Evolutionary conservation across 2,329 filamentous ascomycete species (phyloP), one percentile per base, ranked within the genome.

Genomic region (Fusarium illudens): DNA sequence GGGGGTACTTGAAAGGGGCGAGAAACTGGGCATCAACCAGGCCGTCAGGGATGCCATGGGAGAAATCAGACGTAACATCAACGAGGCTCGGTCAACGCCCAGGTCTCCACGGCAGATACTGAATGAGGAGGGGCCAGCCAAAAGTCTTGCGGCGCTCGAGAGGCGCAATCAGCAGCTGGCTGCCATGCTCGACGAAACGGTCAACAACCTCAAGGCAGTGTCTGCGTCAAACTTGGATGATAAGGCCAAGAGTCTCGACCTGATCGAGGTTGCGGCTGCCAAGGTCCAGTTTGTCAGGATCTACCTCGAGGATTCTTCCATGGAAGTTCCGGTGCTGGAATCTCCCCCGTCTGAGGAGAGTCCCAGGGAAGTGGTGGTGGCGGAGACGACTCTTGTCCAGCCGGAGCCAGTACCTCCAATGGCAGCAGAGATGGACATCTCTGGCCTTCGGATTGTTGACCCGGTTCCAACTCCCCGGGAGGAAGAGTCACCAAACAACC

Each of bases 21-120:
- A 94, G 77, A 90, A 89, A 73, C 88, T 94, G 65, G 92, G 92
- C 7, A 90, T 96, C 58, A 94, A 93, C 74, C 90, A 92, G 76
- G 92, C 90, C 0, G 88, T 96, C 7, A 87, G 92, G n/a, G 92
- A 92, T 70, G 92, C 92, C 17, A 86, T 96, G 74, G 90, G 89
- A 9, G 93, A 96, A 78, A 90, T 95, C 51, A 87, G 87, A 62
- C 91, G 91, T 72, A 94, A 93, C 68, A 87, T 94, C 30, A 90
- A 92, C 66, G 86, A 87, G 59, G 81, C 83, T 3, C 81, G 84
- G 30, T 82, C 79, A 29, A 76, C 79, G 13, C 79, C 81, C 20
- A 79, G 79, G 52, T 75, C 78, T 7, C 74, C 77, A 11, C 78
- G 76, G 42, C 76, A 78, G 37, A 67, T 79, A 2, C 75, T 81